phyloP scores from a whole-genome alignment of 192 early-diverging fungal species.

The Linnemannia zychae region DNA sequence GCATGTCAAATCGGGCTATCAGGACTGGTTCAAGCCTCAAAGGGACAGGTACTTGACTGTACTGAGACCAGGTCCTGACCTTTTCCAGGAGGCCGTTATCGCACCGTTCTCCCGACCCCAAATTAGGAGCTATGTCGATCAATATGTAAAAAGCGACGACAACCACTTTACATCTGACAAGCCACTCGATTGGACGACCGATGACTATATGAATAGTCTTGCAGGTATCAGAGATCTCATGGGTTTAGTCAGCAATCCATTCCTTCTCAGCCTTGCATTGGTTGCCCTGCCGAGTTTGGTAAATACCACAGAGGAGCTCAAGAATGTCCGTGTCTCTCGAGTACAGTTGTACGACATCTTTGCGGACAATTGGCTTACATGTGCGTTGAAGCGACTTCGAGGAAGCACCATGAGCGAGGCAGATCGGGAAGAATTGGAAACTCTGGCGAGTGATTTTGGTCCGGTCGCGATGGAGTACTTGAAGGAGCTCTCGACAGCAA shows the following conservation, averaged over 20 bases:
- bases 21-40: neutral
- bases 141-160: neutral
- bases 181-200: neutral
- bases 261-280: neutral
- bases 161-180: neutral
- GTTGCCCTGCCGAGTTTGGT: neutral
- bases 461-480: neutral
- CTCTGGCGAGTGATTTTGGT: neutral
- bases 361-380: no score
- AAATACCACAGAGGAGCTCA: neutral
- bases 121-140: neutral
- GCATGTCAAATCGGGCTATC: neutral
- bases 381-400: neutral
- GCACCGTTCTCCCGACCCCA: neutral
- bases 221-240: neutral
- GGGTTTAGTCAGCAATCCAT: constrained; percentile 2
- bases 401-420: neutral
- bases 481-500: neutral
- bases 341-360: no score
- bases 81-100: neutral
- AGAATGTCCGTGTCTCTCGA: no score
- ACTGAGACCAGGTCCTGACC: neutral
- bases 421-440: neutral
- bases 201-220: neutral
- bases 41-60: neutral